Evolutionary conservation across 2,329 filamentous ascomycete genomes (phyloP).

Genomic region (Zasmidium cellare): DNA sequence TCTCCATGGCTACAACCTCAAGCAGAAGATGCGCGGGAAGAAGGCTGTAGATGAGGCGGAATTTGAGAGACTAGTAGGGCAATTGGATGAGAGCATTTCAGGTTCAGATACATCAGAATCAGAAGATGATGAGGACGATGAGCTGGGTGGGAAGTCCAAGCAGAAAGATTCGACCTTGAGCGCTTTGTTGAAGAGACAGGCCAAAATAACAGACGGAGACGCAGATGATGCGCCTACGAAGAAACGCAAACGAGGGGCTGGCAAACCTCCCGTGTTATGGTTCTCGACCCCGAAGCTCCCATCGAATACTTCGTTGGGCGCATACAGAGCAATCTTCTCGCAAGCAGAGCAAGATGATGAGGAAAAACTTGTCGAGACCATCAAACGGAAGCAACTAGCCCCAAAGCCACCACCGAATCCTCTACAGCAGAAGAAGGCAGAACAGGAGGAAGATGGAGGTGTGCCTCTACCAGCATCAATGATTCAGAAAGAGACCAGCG

Average conservation of each 20-base stretch:
- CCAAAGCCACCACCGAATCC: slow-evolving; percentile 55
- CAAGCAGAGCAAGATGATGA: slow-evolving; percentile 67
- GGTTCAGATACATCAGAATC: slow-evolving; percentile 65
- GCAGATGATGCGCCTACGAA: slow-evolving; percentile 49
- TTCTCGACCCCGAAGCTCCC: slow-evolving; percentile 76
- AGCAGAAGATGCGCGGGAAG: slow-evolving; percentile 78
- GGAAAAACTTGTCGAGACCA: slow-evolving; percentile 61
- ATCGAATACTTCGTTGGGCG: slow-evolving; percentile 74
- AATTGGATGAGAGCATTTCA: slow-evolving; percentile 88
- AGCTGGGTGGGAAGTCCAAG: slow-evolving; percentile 42
- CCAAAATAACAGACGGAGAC: slow-evolving; percentile 63
- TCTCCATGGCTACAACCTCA: slow-evolving; percentile 90
- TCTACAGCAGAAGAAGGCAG: slow-evolving; percentile 43
- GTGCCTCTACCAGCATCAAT: slow-evolving; percentile 50
- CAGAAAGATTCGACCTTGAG: slow-evolving; percentile 71
- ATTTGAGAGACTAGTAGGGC: slow-evolving; percentile 81
- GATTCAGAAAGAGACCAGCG: slow-evolving; percentile 46
- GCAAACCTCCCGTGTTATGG: slow-evolving; percentile 80
- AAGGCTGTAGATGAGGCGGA: slow-evolving; percentile 73
- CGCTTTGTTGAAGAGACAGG: slow-evolving; percentile 78
- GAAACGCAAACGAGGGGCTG: slow-evolving; percentile 56
- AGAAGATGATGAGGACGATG: slow-evolving; percentile 70
- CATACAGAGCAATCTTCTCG: slow-evolving; percentile 82
- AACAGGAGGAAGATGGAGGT: slow-evolving; percentile 55
- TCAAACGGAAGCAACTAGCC: slow-evolving; percentile 75